Conservation (phyloP, 1,139 yeast species). For the Geotrichum aggregatum region DNA sequence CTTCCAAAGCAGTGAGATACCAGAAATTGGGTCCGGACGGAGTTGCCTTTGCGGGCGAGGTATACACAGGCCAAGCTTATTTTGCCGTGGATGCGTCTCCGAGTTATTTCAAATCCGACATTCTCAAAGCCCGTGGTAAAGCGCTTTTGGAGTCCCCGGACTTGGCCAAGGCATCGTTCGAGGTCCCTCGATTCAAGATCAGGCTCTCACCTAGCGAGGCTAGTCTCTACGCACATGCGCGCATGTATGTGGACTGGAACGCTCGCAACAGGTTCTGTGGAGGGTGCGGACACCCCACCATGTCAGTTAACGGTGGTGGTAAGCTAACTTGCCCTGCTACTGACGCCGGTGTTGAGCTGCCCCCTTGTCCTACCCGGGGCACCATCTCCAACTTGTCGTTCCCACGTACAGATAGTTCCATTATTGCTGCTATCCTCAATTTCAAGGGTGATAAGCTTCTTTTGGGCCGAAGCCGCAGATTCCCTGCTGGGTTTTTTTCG, state of each 20-base stretch:
- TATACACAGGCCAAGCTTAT: constrained; percentile 67
- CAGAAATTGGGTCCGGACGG: constrained; percentile 3
- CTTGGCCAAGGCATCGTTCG: constrained; percentile 34
- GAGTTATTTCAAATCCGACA: constrained; percentile 18
- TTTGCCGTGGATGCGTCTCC: constrained; percentile 67
- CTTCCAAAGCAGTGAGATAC: background rate
- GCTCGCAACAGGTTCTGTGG: constrained; percentile 73
- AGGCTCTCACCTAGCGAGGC: constrained; percentile 42
- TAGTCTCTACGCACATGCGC: constrained; percentile 71
- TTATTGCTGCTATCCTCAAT: constrained; percentile 74
- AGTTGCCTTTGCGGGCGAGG: constrained; percentile 34
- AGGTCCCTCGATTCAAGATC: constrained; percentile 34
- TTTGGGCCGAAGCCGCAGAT: constrained; percentile 64
- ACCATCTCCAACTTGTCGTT: constrained; percentile 56
- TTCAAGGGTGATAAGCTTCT: constrained; percentile 57
- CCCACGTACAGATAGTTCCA: constrained; percentile 88
- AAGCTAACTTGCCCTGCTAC: constrained; percentile 58
- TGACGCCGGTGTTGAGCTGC: constrained; percentile 30
- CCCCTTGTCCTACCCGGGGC: constrained; percentile 39
- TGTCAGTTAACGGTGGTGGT: constrained; percentile 79
- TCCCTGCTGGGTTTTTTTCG: constrained; percentile 53
- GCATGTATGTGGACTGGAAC: constrained; percentile 85
- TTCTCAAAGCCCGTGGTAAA: constrained; percentile 18
- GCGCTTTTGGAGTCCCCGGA: constrained; percentile 33
- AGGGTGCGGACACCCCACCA: constrained; percentile 73